Percentiles rank a stretch among this genome's conserved stretches.
Evolutionary conservation across 2,329 filamentous ascomycete genomes (phyloP).

Genomic region (Zarea fungicola): DNA sequence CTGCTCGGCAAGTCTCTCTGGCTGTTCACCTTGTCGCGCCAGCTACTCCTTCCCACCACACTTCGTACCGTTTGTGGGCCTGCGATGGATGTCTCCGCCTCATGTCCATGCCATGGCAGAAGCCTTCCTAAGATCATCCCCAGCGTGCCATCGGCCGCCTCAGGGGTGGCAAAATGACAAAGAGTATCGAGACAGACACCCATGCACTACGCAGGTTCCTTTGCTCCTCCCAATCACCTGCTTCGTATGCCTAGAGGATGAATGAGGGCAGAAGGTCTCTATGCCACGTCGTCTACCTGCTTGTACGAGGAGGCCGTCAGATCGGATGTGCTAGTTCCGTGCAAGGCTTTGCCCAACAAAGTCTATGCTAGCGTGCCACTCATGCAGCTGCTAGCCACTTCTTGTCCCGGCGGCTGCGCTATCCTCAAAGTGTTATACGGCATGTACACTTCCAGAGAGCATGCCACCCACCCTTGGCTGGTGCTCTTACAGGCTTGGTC

Average conservation of each 20-base stretch:
- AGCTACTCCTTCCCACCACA: too few relatives aligned
- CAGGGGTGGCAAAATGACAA: too few relatives aligned
- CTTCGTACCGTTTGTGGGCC: too few relatives aligned
- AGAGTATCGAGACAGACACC: too few relatives aligned
- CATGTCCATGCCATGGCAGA: too few relatives aligned
- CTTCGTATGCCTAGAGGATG: too few relatives aligned
- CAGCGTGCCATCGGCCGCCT: too few relatives aligned
- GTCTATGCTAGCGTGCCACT: not conserved
- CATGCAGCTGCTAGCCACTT: not conserved
- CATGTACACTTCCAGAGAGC: not conserved
- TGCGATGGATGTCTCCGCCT: too few relatives aligned
- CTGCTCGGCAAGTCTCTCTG: too few relatives aligned
- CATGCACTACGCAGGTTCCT: too few relatives aligned
- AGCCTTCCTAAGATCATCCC: not conserved
- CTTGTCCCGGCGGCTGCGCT: not conserved
- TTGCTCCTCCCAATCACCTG: not conserved
- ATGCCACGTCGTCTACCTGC: not conserved
- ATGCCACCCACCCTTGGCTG: not conserved
- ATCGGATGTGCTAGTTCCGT: slow-evolving; percentile 4
- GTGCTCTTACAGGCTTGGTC: not conserved
- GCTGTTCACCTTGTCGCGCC: too few relatives aligned
- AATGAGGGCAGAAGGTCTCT: too few relatives aligned
- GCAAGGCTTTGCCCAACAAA: not conserved
- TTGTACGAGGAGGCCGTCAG: not conserved
- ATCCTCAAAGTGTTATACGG: not conserved